Evolutionary conservation across 805 yeast species (phyloP).

Genomic region (Saccharomycopsis schoenii): DNA sequence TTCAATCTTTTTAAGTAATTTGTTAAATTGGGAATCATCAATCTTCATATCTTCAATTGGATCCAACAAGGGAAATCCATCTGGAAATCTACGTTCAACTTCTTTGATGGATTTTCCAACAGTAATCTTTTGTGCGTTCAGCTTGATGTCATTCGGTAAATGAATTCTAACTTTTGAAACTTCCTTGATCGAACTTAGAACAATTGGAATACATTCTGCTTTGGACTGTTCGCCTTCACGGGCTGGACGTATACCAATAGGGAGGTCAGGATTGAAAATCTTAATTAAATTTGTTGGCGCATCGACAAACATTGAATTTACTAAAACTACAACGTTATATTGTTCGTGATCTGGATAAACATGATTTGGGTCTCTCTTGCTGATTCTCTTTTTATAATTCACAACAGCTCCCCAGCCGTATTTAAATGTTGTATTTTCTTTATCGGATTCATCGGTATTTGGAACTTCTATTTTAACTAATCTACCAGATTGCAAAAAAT

Average conservation of each 20-base stretch:
- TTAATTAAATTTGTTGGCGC: slow-evolving; percentile 78
- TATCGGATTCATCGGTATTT: slow-evolving; percentile 58
- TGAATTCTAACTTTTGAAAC: slow-evolving; percentile 75
- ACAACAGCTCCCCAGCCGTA: slow-evolving; percentile 98
- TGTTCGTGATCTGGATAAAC: slow-evolving; percentile 77
- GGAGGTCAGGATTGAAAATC: slow-evolving; percentile 66
- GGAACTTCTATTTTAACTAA: slow-evolving; percentile 62
- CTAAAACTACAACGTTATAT: slow-evolving; percentile 77
- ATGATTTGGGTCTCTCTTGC: slow-evolving; percentile 48
- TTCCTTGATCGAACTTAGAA: slow-evolving; percentile 62
- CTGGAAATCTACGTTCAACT: slow-evolving; percentile 69
- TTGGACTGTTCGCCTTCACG: slow-evolving; percentile 57
- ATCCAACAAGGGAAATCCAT: slow-evolving; percentile 80
- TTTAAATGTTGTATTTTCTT: slow-evolving; percentile 38
- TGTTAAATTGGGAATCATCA: slow-evolving; percentile 49
- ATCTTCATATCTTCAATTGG: slow-evolving; percentile 92
- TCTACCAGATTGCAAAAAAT: slow-evolving; percentile 85
- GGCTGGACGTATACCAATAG: slow-evolving; percentile 86
- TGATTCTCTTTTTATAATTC: slow-evolving; percentile 59
- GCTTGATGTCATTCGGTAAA: slow-evolving; percentile 67
- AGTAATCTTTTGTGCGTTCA: slow-evolving; percentile 49
- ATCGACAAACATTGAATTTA: slow-evolving; percentile 66
- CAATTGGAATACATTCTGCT: slow-evolving; percentile 75
- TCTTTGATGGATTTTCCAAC: slow-evolving; percentile 67
- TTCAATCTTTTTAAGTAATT: slow-evolving; percentile 65